Percentiles rank a stretch among this genome's conserved stretches.
Evolutionary conservation across 2,329 filamentous ascomycete species (phyloP).

Genomic region (Colletotrichum camelliae): DNA sequence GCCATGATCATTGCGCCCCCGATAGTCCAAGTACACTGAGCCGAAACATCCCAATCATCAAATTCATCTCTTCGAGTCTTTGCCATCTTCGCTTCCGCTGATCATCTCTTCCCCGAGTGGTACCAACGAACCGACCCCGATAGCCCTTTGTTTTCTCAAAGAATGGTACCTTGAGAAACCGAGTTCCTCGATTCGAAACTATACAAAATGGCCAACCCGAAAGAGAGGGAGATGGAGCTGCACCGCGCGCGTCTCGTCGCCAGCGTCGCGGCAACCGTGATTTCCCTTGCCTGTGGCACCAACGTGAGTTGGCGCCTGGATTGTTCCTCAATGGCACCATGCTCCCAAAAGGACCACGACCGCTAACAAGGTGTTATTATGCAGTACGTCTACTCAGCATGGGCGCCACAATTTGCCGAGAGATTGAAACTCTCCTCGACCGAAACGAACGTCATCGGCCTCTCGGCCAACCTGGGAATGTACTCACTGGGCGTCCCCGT

Average conservation of each 20-base stretch:
- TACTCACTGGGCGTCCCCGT: conserved; percentile 89
- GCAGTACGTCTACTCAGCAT: conserved; percentile 97
- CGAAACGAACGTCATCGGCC: conserved; percentile 87
- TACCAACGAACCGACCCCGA: neutral
- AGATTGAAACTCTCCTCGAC: conserved; percentile 88
- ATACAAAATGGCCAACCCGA: conserved; percentile 16
- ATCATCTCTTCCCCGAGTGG: neutral
- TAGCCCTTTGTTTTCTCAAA: neutral
- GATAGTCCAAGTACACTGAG: conserved; percentile 12
- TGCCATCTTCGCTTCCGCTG: neutral
- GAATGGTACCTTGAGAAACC: conserved; percentile 5
- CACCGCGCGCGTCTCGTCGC: conserved; percentile 77
- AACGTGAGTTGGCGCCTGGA: conserved; percentile 66
- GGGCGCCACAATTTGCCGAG: conserved; percentile 94
- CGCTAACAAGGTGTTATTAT: neutral
- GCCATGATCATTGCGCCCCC: conserved; percentile 12
- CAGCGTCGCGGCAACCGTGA: conserved; percentile 82
- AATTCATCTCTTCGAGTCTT: neutral
- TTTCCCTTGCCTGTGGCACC: conserved; percentile 89
- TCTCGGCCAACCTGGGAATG: conserved; percentile 91
- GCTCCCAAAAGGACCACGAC: neutral
- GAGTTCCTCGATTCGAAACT: neutral
- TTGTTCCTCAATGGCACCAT: neutral
- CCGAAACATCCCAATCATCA: neutral
- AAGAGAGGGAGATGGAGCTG: conserved; percentile 55